Percentiles rank a stretch among this genome's conserved stretches.
These are phyloP conservation scores for Acer yangbiense DNA, from an alignment of 345 rosid species.

Conservation along the genomic window DNA sequence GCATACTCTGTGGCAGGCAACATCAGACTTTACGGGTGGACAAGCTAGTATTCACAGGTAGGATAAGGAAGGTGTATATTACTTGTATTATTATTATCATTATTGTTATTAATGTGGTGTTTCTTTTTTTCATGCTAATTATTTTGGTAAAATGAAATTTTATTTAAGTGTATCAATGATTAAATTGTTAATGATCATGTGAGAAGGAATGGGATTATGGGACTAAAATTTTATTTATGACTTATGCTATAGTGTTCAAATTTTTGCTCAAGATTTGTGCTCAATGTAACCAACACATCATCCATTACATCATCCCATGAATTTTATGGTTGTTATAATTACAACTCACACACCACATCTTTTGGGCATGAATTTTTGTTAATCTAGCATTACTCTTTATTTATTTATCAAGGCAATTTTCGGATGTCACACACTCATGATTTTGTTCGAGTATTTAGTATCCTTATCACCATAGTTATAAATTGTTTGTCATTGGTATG, in stretches of 20 bases:
- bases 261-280: not conserved
- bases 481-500: not conserved
- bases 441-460: not conserved
- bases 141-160: not conserved
- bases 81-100: not conserved
- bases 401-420: not conserved
- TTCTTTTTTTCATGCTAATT: not conserved
- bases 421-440: not conserved
- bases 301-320: not conserved
- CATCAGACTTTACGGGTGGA: constrained; percentile 71
- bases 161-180: not conserved
- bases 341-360: not conserved
- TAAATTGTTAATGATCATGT: not conserved
- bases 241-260: not conserved
- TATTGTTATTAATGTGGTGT: not conserved
- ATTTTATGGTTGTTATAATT: not conserved
- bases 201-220: not conserved
- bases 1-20: constrained; percentile 77
- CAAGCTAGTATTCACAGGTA: constrained; percentile 70
- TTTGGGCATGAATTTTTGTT: too few relatives aligned
- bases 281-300: not conserved
- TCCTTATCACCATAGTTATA: not conserved
- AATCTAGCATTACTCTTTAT: not conserved
- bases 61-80: constrained; percentile 10
- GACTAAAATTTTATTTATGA: not conserved